phyloP scores from a whole-genome alignment of 441 rosid species.

The Viola pubescens region DNA sequence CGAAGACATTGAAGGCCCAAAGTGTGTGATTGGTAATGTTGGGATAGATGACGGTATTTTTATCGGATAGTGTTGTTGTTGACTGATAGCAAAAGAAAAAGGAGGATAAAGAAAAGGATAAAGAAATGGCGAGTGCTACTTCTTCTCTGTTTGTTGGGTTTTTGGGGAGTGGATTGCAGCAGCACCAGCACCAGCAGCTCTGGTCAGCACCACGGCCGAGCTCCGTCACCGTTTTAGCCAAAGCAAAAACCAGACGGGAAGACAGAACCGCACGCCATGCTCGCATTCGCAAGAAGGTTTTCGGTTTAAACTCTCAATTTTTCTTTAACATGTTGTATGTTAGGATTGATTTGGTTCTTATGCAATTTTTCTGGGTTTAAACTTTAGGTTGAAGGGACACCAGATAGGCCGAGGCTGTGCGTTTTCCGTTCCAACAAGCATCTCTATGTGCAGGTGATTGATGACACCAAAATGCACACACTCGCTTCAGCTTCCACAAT shows the following conservation, averaged over 20 bases:
- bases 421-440: conserved; percentile 92
- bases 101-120: not conserved
- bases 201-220: conserved; percentile 15
- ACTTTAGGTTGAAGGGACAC: conserved; percentile 74
- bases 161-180: conserved; percentile 11
- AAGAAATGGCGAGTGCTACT: conserved; percentile 14
- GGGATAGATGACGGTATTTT: too few species aligned
- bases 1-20: too few species aligned
- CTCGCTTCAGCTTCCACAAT: conserved; percentile 84
- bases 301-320: conserved; percentile 6
- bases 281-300: conserved; percentile 81
- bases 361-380: conserved; percentile 5
- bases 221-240: conserved; percentile 43
- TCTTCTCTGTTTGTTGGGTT: conserved; percentile 16
- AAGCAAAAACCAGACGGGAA: conserved; percentile 51
- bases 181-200: conserved; percentile 6
- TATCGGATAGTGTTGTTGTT: too few species aligned
- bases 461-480: conserved; percentile 96
- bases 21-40: too few species aligned
- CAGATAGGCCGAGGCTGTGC: conserved; percentile 75
- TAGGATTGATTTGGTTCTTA: not conserved
- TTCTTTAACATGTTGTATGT: not conserved
- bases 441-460: conserved; percentile 87
- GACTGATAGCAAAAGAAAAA: not conserved
- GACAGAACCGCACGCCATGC: conserved; percentile 74